These are phyloP conservation scores for Aspergillus asperescens DNA, from an alignment of 495 filamentous ascomycete genomes.

Conservation along the genomic window DNA sequence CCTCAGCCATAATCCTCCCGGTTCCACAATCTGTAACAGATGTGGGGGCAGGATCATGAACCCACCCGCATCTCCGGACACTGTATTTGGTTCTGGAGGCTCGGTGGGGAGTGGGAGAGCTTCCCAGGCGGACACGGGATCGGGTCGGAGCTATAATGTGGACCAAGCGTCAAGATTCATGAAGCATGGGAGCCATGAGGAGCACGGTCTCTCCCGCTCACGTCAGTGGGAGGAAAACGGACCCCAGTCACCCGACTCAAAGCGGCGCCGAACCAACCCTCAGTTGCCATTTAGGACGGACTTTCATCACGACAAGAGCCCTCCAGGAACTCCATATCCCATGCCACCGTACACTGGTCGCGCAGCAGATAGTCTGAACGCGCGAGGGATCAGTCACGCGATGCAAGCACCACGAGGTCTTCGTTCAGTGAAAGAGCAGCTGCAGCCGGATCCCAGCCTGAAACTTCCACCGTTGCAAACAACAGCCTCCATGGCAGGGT, in stretches of 20 bases:
- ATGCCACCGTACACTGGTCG: slow-evolving; percentile 31
- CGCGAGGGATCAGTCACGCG: slow-evolving; percentile 33
- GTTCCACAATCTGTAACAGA: slow-evolving; percentile 36
- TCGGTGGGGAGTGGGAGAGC: slow-evolving; percentile 16
- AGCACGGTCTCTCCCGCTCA: slow-evolving; percentile 19
- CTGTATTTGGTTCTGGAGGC: slow-evolving; percentile 29
- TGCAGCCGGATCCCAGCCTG: slow-evolving; percentile 39
- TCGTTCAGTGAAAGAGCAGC: slow-evolving; percentile 18
- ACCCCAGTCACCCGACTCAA: slow-evolving; percentile 44
- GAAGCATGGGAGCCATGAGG: slow-evolving; percentile 20
- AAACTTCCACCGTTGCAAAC: slow-evolving; percentile 60
- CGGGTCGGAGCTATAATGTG: slow-evolving; percentile 19
- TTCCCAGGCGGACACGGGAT: slow-evolving; percentile 18
- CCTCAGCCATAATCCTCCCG: slow-evolving; percentile 37
- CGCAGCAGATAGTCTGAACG: slow-evolving; percentile 26
- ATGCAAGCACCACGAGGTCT: slow-evolving; percentile 33
- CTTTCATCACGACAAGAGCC: slow-evolving; percentile 31
- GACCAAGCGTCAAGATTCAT: slow-evolving; percentile 21
- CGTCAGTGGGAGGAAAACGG: slow-evolving; percentile 28
- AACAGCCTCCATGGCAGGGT: slow-evolving; percentile 12
- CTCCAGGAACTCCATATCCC: slow-evolving; percentile 29
- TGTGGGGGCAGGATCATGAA: slow-evolving; percentile 47
- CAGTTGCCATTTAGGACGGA: slow-evolving; percentile 24
- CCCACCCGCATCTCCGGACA: slow-evolving; percentile 39
- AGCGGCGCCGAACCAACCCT: slow-evolving; percentile 51